Evolutionary conservation across 2,329 filamentous ascomycete species (phyloP).

Genomic region (Aspergillus tanneri): DNA sequence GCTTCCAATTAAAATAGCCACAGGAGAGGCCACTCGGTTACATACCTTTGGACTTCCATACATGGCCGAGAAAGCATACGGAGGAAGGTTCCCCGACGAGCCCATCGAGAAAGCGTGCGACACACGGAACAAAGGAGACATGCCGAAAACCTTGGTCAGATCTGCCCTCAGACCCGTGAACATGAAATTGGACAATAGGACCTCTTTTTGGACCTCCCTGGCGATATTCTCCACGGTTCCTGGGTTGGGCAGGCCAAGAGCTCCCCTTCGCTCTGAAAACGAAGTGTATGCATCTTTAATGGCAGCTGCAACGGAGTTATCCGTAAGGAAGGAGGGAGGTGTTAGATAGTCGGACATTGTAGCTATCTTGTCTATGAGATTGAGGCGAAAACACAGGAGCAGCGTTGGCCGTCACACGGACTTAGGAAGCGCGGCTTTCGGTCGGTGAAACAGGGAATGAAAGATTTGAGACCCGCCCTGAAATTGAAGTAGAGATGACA

Average conservation of each 20-base stretch:
- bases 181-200: conserved; percentile 93
- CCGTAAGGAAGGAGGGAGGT: conserved; percentile 65
- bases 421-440: conserved; percentile 24
- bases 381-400: conserved; percentile 7
- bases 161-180: conserved; percentile 95
- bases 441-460: conserved; percentile 26
- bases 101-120: conserved; percentile 97
- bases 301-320: conserved; percentile 69
- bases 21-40: conserved; percentile 19
- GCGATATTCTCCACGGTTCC: conserved; percentile 87
- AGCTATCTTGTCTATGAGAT: conserved; percentile 18
- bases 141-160: conserved; percentile 93
- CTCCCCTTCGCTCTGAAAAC: conserved; percentile 81
- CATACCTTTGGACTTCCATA: conserved; percentile 89
- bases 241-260: conserved; percentile 86
- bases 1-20: background rate
- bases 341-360: conserved; percentile 45
- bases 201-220: conserved; percentile 92
- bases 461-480: conserved; percentile 33
- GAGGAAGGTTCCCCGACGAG: conserved; percentile 75
- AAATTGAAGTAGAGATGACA: conserved; percentile 6
- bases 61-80: conserved; percentile 91
- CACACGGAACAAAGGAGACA: conserved; percentile 91
- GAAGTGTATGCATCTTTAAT: conserved; percentile 75
- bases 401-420: conserved; percentile 27